A percentile compares a stretch with the other conserved stretches of the same genome.
These are phyloP conservation scores for Ramaria sp. DNA, from an alignment of 768 basidiomycete species.

Conservation along the genomic window DNA sequence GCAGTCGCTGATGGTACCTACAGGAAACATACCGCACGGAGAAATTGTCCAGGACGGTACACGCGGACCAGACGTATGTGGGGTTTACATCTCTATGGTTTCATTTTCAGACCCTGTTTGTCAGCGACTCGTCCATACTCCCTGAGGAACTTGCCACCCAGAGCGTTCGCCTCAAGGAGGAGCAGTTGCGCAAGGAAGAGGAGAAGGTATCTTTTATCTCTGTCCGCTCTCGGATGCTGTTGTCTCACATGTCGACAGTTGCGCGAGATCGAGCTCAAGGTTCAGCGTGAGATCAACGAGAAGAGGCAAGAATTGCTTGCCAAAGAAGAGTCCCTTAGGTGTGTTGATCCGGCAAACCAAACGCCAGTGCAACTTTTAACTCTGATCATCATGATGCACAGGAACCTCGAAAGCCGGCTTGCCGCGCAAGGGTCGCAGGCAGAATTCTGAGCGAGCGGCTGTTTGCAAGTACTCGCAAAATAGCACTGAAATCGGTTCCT, in stretches of 20 bases:
- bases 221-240: neutral
- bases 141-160: conserved; percentile 97
- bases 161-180: conserved; percentile 96
- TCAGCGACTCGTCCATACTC: conserved; percentile 77
- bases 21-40: conserved; percentile 92
- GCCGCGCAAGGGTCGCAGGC: conserved; percentile 79
- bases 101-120: neutral
- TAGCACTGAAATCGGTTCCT: neutral
- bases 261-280: conserved; percentile 95
- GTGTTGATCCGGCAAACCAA: conserved; percentile 16
- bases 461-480: neutral
- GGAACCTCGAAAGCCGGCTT: conserved; percentile 83
- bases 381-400: conserved; percentile 17
- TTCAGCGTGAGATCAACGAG: conserved; percentile 96
- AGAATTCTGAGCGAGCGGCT: conserved; percentile 53
- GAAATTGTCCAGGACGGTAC: conserved; percentile 86
- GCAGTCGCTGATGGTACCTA: conserved; percentile 10
- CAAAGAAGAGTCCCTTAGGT: conserved; percentile 91
- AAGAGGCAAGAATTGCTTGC: conserved; percentile 94
- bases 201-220: conserved; percentile 55
- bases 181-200: conserved; percentile 93
- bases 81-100: conserved; percentile 14
- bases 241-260: conserved; percentile 35
- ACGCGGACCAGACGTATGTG: conserved; percentile 60
- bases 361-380: neutral